phyloP scores from a whole-genome alignment of 2,329 filamentous ascomycete genomes.

The Penicillium brevicompactum region DNA sequence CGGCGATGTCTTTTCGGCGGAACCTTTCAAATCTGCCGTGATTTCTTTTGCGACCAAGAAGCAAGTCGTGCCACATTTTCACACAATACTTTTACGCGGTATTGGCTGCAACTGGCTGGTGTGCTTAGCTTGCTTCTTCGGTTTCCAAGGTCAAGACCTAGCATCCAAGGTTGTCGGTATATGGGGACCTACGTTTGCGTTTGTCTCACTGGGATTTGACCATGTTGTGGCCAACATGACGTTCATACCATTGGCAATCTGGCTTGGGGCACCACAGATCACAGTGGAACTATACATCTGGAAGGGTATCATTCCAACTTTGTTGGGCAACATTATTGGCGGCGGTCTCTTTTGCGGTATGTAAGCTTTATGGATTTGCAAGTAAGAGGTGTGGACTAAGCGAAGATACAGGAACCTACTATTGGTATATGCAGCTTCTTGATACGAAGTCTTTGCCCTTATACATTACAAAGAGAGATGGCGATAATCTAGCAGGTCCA shows the following conservation, averaged over 20 bases:
- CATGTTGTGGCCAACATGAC: slow-evolving; percentile 63
- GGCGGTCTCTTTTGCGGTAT: slow-evolving; percentile 55
- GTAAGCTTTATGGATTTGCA: neutral
- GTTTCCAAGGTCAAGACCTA: slow-evolving; percentile 53
- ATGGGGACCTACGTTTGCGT: slow-evolving; percentile 60
- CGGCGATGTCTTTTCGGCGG: slow-evolving; percentile 49
- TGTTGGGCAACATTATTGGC: slow-evolving; percentile 58
- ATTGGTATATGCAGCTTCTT: slow-evolving; percentile 52
- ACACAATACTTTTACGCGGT: slow-evolving; percentile 56
- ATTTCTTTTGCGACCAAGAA: slow-evolving; percentile 53
- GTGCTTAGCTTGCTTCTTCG: slow-evolving; percentile 52
- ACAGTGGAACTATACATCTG: slow-evolving; percentile 57
- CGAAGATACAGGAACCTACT: slow-evolving; percentile 36
- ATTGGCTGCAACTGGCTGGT: slow-evolving; percentile 63
- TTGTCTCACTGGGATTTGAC: slow-evolving; percentile 57
- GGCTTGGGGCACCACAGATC: slow-evolving; percentile 47
- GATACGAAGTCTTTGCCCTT: slow-evolving; percentile 23
- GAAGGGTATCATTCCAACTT: slow-evolving; percentile 58
- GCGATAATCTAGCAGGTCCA: neutral
- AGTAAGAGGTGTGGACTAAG: neutral
- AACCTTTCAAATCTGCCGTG: slow-evolving; percentile 48
- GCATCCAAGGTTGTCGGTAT: slow-evolving; percentile 57
- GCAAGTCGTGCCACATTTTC: slow-evolving; percentile 51
- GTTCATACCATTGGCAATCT: slow-evolving; percentile 56
- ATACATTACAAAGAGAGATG: slow-evolving; percentile 11